These are phyloP conservation scores for Exophiala mesophila DNA, from an alignment of 2,329 filamentous ascomycete species.

Conservation along the genomic window DNA sequence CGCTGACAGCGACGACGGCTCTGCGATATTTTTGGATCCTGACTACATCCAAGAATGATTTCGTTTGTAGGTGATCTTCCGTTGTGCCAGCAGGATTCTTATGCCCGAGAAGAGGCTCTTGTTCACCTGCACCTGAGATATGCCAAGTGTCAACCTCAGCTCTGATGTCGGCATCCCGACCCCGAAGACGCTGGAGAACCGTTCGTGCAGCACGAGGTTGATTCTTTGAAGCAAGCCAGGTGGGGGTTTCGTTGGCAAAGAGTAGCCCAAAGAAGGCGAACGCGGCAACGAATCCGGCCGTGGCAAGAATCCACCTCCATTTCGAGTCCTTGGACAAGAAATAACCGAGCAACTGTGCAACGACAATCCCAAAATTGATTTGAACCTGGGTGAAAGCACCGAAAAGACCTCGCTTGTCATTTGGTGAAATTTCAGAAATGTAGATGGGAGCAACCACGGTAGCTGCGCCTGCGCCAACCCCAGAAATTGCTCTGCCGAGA, in stretches of 20 bases:
- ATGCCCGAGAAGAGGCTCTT: conserved; percentile 33
- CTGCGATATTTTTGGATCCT: conserved; percentile 65
- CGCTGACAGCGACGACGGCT: conserved; percentile 72
- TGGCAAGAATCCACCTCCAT: conserved; percentile 79
- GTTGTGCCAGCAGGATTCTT: conserved; percentile 43
- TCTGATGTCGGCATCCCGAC: conserved; percentile 62
- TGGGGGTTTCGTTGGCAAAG: conserved; percentile 76
- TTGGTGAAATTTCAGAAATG: conserved; percentile 84
- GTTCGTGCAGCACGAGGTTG: conserved; percentile 57
- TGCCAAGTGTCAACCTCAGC: conserved; percentile 65
- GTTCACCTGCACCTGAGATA: conserved; percentile 22
- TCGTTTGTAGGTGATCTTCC: conserved; percentile 49
- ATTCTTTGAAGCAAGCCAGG: conserved; percentile 71
- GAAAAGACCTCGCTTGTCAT: conserved; percentile 70
- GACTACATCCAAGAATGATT: conserved; percentile 57
- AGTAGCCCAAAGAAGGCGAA: conserved; percentile 65
- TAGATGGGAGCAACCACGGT: conserved; percentile 93
- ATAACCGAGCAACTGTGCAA: conserved; percentile 77
- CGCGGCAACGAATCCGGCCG: conserved; percentile 64
- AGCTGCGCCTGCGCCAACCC: conserved; percentile 78
- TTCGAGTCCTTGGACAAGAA: conserved; percentile 73
- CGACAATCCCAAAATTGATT: conserved; percentile 83
- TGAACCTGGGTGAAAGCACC: conserved; percentile 83
- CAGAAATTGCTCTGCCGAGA: conserved; percentile 71
- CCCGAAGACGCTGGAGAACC: conserved; percentile 71